phyloP scores from a whole-genome alignment of 1,284 basidiomycete species.

The Tilletiopsis washingtonensis region DNA sequence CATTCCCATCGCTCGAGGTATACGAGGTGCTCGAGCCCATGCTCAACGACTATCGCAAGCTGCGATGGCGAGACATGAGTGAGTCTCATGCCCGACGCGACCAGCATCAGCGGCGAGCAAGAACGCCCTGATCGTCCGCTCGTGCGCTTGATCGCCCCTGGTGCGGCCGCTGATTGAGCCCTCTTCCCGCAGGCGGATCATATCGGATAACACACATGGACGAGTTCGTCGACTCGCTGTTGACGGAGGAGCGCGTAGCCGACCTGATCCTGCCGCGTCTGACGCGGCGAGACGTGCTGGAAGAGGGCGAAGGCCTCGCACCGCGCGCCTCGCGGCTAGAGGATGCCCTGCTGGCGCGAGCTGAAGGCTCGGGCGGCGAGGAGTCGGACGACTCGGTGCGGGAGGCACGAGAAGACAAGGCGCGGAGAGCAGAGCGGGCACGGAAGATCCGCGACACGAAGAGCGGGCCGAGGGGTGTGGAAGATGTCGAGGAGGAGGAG shows the following conservation, averaged over 20 bases:
- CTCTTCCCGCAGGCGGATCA: constrained; percentile 6
- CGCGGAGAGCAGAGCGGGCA: constrained; percentile 9
- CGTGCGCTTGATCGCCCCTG: too few relatives aligned
- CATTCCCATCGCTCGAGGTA: constrained; percentile 78
- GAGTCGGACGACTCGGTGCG: constrained; percentile 13
- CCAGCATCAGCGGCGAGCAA: not conserved
- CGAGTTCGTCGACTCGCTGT: constrained; percentile 77
- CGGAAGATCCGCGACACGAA: constrained; percentile 8
- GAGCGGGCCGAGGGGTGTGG: constrained; percentile 10
- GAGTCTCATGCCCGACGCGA: constrained; percentile 39
- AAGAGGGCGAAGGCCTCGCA: constrained; percentile 79
- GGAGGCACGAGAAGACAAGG: constrained; percentile 19
- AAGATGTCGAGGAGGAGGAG: constrained; percentile 13
- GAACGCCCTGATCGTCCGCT: too few relatives aligned
- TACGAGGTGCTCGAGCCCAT: constrained; percentile 89
- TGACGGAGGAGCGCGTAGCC: constrained; percentile 85
- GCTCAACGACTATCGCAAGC: constrained; percentile 83
- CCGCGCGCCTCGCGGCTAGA: constrained; percentile 59
- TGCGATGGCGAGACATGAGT: constrained; percentile 74
- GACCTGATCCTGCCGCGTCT: constrained; percentile 91
- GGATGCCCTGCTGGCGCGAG: constrained; percentile 68
- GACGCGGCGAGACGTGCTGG: constrained; percentile 73
- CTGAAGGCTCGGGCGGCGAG: constrained; percentile 8
- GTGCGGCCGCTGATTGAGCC: too few relatives aligned
- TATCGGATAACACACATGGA: constrained; percentile 76